Evolutionary conservation across 148 eudicot genomes (phyloP).

Genomic region (Euryodendron excelsum): DNA sequence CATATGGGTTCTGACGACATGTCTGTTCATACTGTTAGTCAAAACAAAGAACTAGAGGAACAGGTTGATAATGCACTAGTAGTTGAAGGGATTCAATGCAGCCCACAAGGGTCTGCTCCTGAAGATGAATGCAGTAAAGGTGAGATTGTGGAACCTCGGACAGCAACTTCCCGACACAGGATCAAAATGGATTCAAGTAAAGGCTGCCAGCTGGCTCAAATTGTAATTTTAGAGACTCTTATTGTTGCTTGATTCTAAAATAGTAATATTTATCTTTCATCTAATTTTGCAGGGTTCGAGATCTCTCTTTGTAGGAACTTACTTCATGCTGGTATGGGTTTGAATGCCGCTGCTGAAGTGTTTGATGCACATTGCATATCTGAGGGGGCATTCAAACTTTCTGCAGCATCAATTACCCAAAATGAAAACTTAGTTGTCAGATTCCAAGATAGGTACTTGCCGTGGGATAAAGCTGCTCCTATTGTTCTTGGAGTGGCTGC

Average conservation of each 20-base stretch:
- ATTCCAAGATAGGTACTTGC: conserved; percentile 51
- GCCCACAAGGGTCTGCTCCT: conserved; percentile 25
- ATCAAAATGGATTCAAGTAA: conserved; percentile 39
- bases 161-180: conserved; percentile 28
- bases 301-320: conserved; percentile 80
- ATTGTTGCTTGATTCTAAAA: conserved; percentile 3
- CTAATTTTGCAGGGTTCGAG: conserved; percentile 56
- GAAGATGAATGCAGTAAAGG: conserved; percentile 34
- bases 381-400: conserved; percentile 56
- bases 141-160: conserved; percentile 35
- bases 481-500: conserved; percentile 70
- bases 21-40: conserved; percentile 15
- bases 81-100: conserved; percentile 25
- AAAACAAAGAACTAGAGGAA: conserved; percentile 27
- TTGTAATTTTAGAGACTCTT: neutral
- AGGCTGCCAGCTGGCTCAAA: conserved; percentile 9
- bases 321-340: conserved; percentile 85
- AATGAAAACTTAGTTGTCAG: conserved; percentile 74
- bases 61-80: conserved; percentile 11
- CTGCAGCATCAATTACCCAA: conserved; percentile 58
- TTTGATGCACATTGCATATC: conserved; percentile 60
- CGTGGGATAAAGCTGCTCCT: conserved; percentile 89
- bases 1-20: conserved; percentile 18
- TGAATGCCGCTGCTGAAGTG: conserved; percentile 60
- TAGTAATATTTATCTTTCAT: neutral